Evolutionary conservation across 306 rosid genomes (phyloP), one percentile per base, ranked within the genome.

Genomic region (Dalbergia cultrata): DNA sequence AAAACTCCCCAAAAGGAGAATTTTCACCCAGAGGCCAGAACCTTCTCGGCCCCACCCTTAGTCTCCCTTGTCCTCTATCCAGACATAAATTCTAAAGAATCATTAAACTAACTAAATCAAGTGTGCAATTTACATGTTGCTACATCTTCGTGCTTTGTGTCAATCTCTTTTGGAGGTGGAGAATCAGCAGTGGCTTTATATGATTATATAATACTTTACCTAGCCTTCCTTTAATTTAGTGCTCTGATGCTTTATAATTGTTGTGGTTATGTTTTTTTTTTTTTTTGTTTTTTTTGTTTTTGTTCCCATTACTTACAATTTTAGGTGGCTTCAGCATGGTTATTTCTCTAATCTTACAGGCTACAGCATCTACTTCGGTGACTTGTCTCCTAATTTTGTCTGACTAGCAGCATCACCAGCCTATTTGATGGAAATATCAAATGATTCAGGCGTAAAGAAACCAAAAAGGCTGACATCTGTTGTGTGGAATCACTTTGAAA

Each of bases 401-500:
- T 67, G 47, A 41, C 39, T 13, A 81, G 86, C 78, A 56, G 81
- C 57, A 76, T 56, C 70, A 60, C 74, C 72, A 76, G 84, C 85
- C 79, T 84, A 87, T 88, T 85, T 33, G 75, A 90, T 92, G 97
- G 99, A 93, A 86, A 78, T 90, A 87, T 62, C 89, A 5, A 91
- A 89, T 66, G 97, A 92, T 76, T 67, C 85, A 9, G 90, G 85
- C n/a, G 34, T 72, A 61, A 92, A 93, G 92, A 95, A 95, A 85
- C 89, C 97, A 9, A 95, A 95, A 88, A 87, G 97, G 82, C 83
- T 95, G 82, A 95, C 99, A 33, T 95, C 99, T 62, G 93, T 95
- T 21, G 99, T 95, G 18, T 95, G 99, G 98, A 93, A 95, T 86
- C 99, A 95, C 86, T 95, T 95, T 84, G 99, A 95, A 86, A 88